Evolutionary conservation across 2,329 filamentous ascomycete species (phyloP), one percentile per base, ranked within the genome.

Genomic region (Aspergillus proliferans): DNA sequence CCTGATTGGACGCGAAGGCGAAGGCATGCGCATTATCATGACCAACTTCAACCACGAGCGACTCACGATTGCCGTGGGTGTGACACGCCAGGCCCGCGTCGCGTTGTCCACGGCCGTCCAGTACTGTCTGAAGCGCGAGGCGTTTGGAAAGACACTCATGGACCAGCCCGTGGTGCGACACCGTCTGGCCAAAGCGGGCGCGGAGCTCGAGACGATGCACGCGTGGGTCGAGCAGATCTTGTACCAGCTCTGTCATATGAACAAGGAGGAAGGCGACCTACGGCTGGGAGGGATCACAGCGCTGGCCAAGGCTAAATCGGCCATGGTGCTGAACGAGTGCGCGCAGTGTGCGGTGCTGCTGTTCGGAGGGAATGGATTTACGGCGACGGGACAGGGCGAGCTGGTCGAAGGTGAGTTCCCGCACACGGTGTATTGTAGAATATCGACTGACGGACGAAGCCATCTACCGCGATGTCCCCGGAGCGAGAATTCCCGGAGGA

Each of bases 41-140:
- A 84, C 81, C 47, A 87, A 89, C 69, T 89, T 89, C 77, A 89
- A 89, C 70, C 85, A 89, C 65, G 86, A 90, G 66, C 79, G 86
- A 0, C 72, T 89, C 9, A 76, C 76, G 14, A 86, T 89, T 53
- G 75, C 82, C 1, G 79, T 88, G 12, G 78, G 79, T 0, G 77
- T 79, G 1, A 85, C 83, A 1, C 74, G 86, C 2, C 76, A 83
- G 58, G 76, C 84, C 0, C 75, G 79, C 7, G 81, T 85, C 2
- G 83, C 81, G 1, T 70, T 86, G 1, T 68, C 73, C 12, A 64
- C 79, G 0, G 83, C 83, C 0, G 80, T 85, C 55, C 77, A 78
- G 46, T 86, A 86, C 58, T 77, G 78, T 21, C 64, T 86, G 53
- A 84, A 83, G 66, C 75, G 83, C 15, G 83, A 86, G 63, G 83